A percentile compares a stretch with the other conserved stretches of the same genome.
Evolutionary conservation across 495 filamentous ascomycete species (phyloP).

Genomic region (Penicillium pancosmium): DNA sequence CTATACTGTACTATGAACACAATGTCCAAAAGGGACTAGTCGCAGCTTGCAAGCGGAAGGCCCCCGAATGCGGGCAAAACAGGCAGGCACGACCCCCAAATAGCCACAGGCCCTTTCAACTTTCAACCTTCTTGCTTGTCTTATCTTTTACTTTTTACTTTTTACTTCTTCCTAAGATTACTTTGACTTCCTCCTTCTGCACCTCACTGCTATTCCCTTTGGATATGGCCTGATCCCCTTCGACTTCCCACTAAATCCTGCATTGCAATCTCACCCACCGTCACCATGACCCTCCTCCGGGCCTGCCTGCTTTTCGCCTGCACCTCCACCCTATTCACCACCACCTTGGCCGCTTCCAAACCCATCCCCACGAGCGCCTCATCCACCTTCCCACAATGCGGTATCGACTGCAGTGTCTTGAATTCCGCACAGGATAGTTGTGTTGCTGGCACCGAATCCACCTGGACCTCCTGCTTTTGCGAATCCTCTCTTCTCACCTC

Average conservation of each 20-base stretch:
- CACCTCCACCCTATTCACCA: background rate
- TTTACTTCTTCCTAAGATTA: no score
- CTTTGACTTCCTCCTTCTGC: background rate
- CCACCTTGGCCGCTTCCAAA: conserved; percentile 20
- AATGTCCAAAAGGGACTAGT: no score
- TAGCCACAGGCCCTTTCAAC: background rate
- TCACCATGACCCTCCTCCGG: background rate
- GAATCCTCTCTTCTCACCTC: conserved; percentile 44
- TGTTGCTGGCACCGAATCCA: conserved; percentile 32
- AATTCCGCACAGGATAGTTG: conserved; percentile 49
- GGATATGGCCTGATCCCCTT: background rate
- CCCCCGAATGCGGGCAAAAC: no score
- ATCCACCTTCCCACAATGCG: conserved; percentile 52
- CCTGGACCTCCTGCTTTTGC: conserved; percentile 60
- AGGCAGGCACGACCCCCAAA: no score
- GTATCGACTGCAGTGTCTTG: conserved; percentile 47
- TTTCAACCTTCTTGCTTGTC: background rate
- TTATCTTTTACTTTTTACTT: no score
- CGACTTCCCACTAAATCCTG: background rate
- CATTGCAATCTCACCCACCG: background rate
- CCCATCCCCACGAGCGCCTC: conserved; percentile 39
- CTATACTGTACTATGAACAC: no score
- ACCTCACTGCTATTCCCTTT: background rate
- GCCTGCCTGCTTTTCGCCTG: background rate
- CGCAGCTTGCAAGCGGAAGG: no score